Percentiles rank a stretch among this genome's conserved stretches.
Conservation (phyloP, 2,329 filamentous ascomycete species). For the Pyricularia sp. region DNA sequence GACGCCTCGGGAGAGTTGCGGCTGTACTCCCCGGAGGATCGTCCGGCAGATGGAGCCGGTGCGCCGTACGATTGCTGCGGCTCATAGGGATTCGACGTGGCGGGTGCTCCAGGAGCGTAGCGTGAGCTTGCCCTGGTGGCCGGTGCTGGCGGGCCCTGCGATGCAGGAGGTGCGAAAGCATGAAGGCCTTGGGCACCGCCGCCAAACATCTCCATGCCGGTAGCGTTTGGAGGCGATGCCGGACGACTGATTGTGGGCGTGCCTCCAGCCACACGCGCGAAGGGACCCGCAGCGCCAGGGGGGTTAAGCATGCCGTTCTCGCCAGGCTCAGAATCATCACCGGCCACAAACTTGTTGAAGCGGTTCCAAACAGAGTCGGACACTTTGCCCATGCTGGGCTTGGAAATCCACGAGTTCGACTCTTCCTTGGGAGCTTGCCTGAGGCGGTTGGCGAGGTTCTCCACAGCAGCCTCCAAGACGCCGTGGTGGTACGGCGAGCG, state of each 20-base stretch:
- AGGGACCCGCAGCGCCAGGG: constrained; percentile 61
- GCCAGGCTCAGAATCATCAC: constrained; percentile 67
- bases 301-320: constrained; percentile 48
- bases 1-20: constrained; percentile 31
- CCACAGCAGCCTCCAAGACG: constrained; percentile 63
- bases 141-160: constrained; percentile 24
- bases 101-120: constrained; percentile 32
- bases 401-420: constrained; percentile 82
- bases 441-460: constrained; percentile 75
- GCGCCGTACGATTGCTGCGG: constrained; percentile 11
- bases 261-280: constrained; percentile 69
- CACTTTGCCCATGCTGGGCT: constrained; percentile 92
- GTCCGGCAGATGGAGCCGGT: constrained; percentile 31
- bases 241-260: constrained; percentile 68
- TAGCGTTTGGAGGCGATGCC: constrained; percentile 54
- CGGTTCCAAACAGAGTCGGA: constrained; percentile 83
- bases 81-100: constrained; percentile 17
- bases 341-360: constrained; percentile 94
- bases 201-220: constrained; percentile 67
- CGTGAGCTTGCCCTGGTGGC: constrained; percentile 38
- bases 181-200: constrained; percentile 25
- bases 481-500: constrained; percentile 80
- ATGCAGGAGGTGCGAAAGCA: constrained; percentile 20
- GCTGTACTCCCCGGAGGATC: constrained; percentile 31
- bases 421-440: constrained; percentile 78